Evolutionary conservation across 345 rosid species (phyloP).

Genomic region (Melastoma malabathricum): DNA sequence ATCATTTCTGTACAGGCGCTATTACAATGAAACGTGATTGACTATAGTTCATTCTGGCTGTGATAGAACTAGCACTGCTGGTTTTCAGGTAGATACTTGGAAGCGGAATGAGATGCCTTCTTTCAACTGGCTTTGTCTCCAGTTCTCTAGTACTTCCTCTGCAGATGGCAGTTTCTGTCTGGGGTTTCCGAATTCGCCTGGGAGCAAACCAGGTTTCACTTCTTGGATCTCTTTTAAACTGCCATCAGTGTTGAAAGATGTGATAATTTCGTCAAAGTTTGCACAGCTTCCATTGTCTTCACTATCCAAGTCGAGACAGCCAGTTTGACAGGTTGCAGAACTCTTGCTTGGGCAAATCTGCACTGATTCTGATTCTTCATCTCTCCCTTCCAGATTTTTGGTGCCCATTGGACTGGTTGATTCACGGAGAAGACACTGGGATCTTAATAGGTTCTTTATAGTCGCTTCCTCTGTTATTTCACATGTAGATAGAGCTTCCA

Average conservation of each 20-base stretch:
- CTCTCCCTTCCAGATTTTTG: background rate
- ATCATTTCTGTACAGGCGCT: too few species aligned
- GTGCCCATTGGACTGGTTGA: background rate
- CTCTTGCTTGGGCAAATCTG: background rate
- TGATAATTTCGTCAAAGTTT: conserved; percentile 19
- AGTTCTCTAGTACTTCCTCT: conserved; percentile 43
- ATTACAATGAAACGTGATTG: too few species aligned
- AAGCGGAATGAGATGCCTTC: conserved; percentile 18
- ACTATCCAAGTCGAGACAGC: conserved; percentile 5
- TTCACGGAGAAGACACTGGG: conserved; percentile 26
- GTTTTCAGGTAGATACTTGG: conserved; percentile 3
- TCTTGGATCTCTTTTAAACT: conserved; percentile 13
- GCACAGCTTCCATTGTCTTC: too few species aligned
- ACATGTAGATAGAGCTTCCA: conserved; percentile 32
- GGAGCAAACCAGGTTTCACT: conserved; percentile 3
- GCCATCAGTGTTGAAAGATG: conserved; percentile 19
- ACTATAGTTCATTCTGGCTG: too few species aligned
- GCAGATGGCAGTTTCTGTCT: conserved; percentile 43
- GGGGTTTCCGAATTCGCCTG: conserved; percentile 6
- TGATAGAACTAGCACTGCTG: too few species aligned
- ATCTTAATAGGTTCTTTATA: conserved; percentile 44
- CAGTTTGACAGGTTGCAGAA: background rate
- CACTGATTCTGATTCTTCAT: background rate
- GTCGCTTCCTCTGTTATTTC: conserved; percentile 39
- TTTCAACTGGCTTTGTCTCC: conserved; percentile 41